These are phyloP conservation scores for Neofusicoccum umdonicola DNA, from an alignment of 2,329 filamentous ascomycete species.

Conservation along the genomic window DNA sequence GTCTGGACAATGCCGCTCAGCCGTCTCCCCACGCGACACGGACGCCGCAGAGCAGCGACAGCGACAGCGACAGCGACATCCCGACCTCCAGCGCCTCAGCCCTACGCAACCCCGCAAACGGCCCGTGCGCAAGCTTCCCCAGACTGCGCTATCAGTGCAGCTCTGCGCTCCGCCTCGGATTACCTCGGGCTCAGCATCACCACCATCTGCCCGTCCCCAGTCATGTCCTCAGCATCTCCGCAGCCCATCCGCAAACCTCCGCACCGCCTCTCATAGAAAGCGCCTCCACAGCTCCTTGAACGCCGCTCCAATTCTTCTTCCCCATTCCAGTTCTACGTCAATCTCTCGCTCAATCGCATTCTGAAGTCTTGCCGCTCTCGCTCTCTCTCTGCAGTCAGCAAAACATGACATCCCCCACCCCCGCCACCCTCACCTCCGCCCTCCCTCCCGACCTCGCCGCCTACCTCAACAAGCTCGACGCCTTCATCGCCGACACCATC, in stretches of 20 bases:
- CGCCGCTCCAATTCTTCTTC: no score
- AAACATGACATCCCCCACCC: background rate
- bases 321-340: no score
- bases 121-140: constrained; percentile 3
- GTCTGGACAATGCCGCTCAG: no score
- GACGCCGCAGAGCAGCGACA: background rate
- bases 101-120: constrained; percentile 2
- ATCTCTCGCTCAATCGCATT: background rate
- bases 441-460: constrained; percentile 50
- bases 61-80: background rate
- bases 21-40: no score
- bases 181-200: constrained; percentile 9
- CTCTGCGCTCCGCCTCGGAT: background rate
- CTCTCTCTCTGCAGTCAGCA: background rate
- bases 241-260: background rate
- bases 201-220: background rate
- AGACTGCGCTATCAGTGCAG: background rate
- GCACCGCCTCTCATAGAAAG: background rate
- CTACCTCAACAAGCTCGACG: constrained; percentile 52
- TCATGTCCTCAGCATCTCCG: background rate
- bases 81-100: background rate
- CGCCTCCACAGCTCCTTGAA: background rate
- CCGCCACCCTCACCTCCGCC: constrained; percentile 53
- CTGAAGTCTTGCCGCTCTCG: background rate
- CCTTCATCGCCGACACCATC: constrained; percentile 57